Evolutionary conservation across 495 filamentous ascomycete species (phyloP).

Genomic region (Penicillium alfredii): DNA sequence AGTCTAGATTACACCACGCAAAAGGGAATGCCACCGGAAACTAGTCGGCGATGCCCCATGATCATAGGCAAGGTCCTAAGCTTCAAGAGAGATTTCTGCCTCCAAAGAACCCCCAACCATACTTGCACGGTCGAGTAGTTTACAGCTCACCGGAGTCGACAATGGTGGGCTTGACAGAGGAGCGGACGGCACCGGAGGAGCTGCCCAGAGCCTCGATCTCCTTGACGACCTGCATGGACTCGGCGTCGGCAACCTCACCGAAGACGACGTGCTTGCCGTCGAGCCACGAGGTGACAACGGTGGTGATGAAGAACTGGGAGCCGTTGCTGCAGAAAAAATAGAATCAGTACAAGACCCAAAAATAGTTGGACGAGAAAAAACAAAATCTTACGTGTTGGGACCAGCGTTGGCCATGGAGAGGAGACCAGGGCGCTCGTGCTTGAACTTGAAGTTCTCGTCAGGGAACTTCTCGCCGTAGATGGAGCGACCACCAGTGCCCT

Average conservation of each 20-base stretch:
- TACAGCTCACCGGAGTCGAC: constrained; percentile 53
- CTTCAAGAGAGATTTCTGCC: too few species aligned
- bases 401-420: constrained; percentile 98
- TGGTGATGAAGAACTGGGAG: constrained; percentile 98
- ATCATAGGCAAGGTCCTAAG: too few species aligned
- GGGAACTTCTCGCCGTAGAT: constrained; percentile 97
- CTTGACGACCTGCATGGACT: constrained; percentile 60
- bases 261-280: constrained; percentile 98
- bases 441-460: constrained; percentile 88
- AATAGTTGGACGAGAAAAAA: neutral
- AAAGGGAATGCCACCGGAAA: too few species aligned
- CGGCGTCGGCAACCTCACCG: constrained; percentile 72
- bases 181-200: constrained; percentile 54
- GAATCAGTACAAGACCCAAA: neutral
- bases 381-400: constrained; percentile 62
- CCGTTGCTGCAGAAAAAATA: constrained; percentile 63
- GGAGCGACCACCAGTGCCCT: constrained; percentile 87
- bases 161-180: constrained; percentile 62
- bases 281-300: constrained; percentile 83
- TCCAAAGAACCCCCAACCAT: too few species aligned
- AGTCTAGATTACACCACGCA: too few species aligned
- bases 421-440: constrained; percentile 82
- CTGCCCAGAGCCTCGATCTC: constrained; percentile 68
- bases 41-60: too few species aligned
- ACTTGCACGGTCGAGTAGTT: too few species aligned